phyloP scores from a whole-genome alignment of 2,329 filamentous ascomycete genomes.

The Botrytis squamosa region DNA sequence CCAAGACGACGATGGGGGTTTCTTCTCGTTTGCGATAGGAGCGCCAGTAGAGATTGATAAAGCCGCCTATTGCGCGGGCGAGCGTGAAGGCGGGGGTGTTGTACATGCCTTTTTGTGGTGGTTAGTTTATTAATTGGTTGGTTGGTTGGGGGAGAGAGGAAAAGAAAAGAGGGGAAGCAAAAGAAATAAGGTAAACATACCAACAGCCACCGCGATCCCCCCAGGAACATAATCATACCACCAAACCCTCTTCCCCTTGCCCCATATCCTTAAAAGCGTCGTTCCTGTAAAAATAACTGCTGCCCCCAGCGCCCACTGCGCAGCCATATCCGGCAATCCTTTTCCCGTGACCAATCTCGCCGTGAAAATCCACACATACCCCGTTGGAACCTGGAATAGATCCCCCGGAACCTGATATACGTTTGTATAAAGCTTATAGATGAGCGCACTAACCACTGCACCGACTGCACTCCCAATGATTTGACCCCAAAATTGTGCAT shows the following conservation, averaged over 20 bases:
- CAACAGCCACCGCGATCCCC: slow-evolving; percentile 93
- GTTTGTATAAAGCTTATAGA: slow-evolving; percentile 86
- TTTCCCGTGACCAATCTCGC: slow-evolving; percentile 88
- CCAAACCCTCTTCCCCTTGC: slow-evolving; percentile 43
- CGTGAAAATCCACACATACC: slow-evolving; percentile 97
- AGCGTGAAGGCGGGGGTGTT: slow-evolving; percentile 96
- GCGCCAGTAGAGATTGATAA: slow-evolving; percentile 76
- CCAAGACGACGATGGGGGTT: slow-evolving; percentile 84
- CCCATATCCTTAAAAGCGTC: slow-evolving; percentile 67
- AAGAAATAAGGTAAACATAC: slow-evolving; percentile 46
- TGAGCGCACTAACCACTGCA: slow-evolving; percentile 78
- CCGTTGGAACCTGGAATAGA: slow-evolving; percentile 90
- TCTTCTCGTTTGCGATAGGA: slow-evolving; percentile 53
- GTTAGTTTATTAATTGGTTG: background rate
- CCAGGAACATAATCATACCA: slow-evolving; percentile 83
- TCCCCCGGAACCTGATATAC: slow-evolving; percentile 88
- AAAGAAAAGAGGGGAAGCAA: slow-evolving; percentile 11
- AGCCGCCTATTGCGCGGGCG: slow-evolving; percentile 78
- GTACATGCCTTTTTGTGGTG: slow-evolving; percentile 70
- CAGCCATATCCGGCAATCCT: slow-evolving; percentile 80
- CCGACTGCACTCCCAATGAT: slow-evolving; percentile 86
- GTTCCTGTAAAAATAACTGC: slow-evolving; percentile 69
- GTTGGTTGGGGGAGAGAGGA: background rate
- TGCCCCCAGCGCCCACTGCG: slow-evolving; percentile 74
- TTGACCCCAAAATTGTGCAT: slow-evolving; percentile 95